Evolutionary conservation across 2,329 filamentous ascomycete species (phyloP).

Genomic region (Hortaea sp.): DNA sequence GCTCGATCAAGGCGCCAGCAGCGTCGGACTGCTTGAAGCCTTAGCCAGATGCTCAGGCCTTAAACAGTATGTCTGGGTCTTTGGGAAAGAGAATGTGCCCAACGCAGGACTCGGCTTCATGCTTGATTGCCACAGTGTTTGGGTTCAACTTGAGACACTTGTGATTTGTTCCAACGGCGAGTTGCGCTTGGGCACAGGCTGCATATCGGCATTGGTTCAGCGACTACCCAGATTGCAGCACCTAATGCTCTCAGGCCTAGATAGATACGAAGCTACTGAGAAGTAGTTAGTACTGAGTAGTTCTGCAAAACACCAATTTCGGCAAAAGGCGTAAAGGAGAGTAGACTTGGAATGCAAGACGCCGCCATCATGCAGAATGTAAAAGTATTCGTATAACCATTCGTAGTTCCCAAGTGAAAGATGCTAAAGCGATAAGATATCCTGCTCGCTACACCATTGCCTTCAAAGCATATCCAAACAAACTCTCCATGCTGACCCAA

Average conservation of each 20-base stretch:
- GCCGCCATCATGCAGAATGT: not conserved
- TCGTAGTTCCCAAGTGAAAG: not conserved
- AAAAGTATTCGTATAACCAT: not conserved
- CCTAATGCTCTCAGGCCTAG: slow-evolving; percentile 45
- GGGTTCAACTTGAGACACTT: slow-evolving; percentile 43
- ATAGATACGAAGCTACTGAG: slow-evolving; percentile 10
- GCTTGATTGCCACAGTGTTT: slow-evolving; percentile 43
- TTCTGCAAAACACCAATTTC: too few relatives aligned
- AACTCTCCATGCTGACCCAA: slow-evolving; percentile 39
- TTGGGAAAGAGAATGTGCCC: slow-evolving; percentile 18
- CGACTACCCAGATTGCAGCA: slow-evolving; percentile 43
- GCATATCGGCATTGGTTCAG: slow-evolving; percentile 44
- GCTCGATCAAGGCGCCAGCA: slow-evolving; percentile 18
- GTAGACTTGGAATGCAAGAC: too few relatives aligned
- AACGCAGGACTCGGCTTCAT: slow-evolving; percentile 25
- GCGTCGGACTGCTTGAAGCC: slow-evolving; percentile 30
- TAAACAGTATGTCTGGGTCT: slow-evolving; percentile 47
- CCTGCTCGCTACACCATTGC: slow-evolving; percentile 1
- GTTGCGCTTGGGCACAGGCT: slow-evolving; percentile 36
- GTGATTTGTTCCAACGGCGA: slow-evolving; percentile 39
- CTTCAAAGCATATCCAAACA: slow-evolving; percentile 35
- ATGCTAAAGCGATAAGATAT: not conserved
- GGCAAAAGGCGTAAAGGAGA: too few relatives aligned
- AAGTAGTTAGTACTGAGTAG: too few relatives aligned
- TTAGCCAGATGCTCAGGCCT: slow-evolving; percentile 45